Evolutionary conservation across 164 flowering plant genomes (phyloP).

Genomic region (Buxus sempervirens): DNA sequence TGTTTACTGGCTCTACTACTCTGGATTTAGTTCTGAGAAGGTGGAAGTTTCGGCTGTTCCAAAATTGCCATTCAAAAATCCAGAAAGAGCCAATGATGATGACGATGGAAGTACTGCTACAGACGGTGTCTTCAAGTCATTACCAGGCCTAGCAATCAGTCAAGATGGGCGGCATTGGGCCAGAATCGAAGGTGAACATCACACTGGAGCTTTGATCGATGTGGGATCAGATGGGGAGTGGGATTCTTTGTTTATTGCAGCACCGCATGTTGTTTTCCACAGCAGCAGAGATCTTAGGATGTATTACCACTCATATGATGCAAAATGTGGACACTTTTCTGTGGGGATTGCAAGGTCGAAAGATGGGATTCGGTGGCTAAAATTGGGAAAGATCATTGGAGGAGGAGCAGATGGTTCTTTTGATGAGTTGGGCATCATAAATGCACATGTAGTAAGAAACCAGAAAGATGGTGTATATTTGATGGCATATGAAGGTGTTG

Average conservation of each 20-base stretch:
- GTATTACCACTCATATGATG: conserved; percentile 87
- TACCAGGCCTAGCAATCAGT: conserved; percentile 81
- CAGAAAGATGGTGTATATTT: conserved; percentile 53
- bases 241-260: too few relatives aligned
- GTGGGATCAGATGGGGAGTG: conserved; percentile 47
- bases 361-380: conserved; percentile 93
- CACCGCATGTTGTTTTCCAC: conserved; percentile 65
- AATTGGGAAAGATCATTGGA: conserved; percentile 68
- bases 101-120: too few relatives aligned
- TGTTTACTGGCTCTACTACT: conserved; percentile 90
- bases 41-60: conserved; percentile 22
- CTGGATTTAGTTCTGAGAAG: conserved; percentile 54
- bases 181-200: conserved; percentile 88
- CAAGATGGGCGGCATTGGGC: conserved; percentile 92
- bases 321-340: conserved; percentile 32
- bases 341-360: conserved; percentile 80
- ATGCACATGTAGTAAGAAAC: conserved; percentile 46
- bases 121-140: conserved; percentile 32
- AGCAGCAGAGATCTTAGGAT: conserved; percentile 64
- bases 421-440: too few relatives aligned
- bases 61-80: conserved; percentile 24
- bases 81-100: conserved; percentile 22
- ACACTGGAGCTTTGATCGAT: conserved; percentile 76
- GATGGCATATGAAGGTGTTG: conserved; percentile 86
- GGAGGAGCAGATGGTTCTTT: conserved; percentile 49